A percentile compares a stretch with the other conserved stretches of the same genome.
These are phyloP conservation scores for Endocalyx cinctus DNA, from an alignment of 2,329 filamentous ascomycete species.

Conservation along the genomic window DNA sequence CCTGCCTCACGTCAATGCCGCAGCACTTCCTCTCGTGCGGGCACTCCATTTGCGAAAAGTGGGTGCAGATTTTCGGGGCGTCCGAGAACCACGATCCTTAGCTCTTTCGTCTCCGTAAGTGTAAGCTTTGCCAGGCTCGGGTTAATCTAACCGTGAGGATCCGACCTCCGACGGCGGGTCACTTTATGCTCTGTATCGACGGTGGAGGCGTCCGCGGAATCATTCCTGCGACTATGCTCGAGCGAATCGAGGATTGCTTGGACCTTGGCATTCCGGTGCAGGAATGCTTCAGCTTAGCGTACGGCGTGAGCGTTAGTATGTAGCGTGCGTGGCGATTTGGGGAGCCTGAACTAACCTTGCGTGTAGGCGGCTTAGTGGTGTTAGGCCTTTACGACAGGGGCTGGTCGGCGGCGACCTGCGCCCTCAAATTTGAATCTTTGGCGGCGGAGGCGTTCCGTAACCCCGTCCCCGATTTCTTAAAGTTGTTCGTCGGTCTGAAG, in stretches of 20 bases:
- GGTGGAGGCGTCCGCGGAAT: conserved; percentile 1
- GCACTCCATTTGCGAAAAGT: neutral
- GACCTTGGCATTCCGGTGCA: neutral
- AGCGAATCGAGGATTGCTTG: neutral
- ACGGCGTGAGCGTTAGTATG: conserved; percentile 1
- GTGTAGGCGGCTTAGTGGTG: too few relatives aligned
- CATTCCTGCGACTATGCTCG: conserved; percentile 1
- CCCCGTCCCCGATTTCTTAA: neutral
- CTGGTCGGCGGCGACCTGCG: neutral
- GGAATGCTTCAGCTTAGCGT: conserved; percentile 1
- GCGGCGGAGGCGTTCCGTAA: neutral
- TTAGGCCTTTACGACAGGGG: conserved; percentile 1
- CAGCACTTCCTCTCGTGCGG: neutral
- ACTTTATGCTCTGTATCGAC: conserved; percentile 4
- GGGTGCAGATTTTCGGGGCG: neutral
- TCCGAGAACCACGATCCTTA: neutral
- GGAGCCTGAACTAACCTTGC: too few relatives aligned
- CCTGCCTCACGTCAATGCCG: neutral
- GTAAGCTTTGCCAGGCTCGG: conserved; percentile 1
- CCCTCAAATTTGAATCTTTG: neutral
- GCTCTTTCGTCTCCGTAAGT: neutral
- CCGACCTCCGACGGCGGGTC: conserved; percentile 4
- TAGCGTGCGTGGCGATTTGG: too few relatives aligned
- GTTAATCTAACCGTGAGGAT: conserved; percentile 2
- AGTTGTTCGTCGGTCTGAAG: neutral